Conservation (phyloP, 208 protist species). For the Angomonas ambiguus region DNA sequence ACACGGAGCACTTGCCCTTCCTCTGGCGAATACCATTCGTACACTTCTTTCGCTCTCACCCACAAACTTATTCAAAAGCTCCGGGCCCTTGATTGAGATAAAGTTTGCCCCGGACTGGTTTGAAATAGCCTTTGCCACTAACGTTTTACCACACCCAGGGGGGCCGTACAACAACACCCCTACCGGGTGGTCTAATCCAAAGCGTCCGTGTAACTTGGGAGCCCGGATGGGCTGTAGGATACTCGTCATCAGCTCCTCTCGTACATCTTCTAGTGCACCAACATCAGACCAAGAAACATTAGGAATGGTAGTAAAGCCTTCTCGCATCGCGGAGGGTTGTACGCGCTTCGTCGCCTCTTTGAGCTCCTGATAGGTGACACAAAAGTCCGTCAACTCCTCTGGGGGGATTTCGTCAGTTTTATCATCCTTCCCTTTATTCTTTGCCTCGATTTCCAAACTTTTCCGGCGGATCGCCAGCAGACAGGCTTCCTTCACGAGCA, state of each 20-base stretch:
- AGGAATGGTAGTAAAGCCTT: constrained; percentile 95
- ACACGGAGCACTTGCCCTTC: constrained; percentile 92
- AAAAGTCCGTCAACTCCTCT: constrained; percentile 46
- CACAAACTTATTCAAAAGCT: constrained; percentile 99
- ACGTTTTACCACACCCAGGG: constrained; percentile 98
- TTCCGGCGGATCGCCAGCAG: constrained; percentile 87
- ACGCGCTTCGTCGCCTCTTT: constrained; percentile 93
- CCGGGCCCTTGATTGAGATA: constrained; percentile 98
- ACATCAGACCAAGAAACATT: constrained; percentile 97
- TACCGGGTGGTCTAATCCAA: constrained; percentile 84
- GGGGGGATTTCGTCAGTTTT: background rate
- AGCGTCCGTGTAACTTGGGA: constrained; percentile 87
- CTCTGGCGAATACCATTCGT: constrained; percentile 95
- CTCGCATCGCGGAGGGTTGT: constrained; percentile 96
- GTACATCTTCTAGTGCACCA: constrained; percentile 94
- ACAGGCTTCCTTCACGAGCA: constrained; percentile 94
- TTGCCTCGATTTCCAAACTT: constrained; percentile 53
- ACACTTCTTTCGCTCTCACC: constrained; percentile 99
- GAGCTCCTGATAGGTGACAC: constrained; percentile 79
- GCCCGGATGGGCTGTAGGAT: constrained; percentile 91
- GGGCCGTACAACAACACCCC: constrained; percentile 98
- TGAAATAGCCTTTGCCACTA: constrained; percentile 94
- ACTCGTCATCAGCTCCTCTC: constrained; percentile 89
- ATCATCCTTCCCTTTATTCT: constrained; percentile 15
- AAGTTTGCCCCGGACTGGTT: constrained; percentile 96